phyloP scores from a whole-genome alignment of 352 stramenopile species.

The Nothophytophthora sp. region DNA sequence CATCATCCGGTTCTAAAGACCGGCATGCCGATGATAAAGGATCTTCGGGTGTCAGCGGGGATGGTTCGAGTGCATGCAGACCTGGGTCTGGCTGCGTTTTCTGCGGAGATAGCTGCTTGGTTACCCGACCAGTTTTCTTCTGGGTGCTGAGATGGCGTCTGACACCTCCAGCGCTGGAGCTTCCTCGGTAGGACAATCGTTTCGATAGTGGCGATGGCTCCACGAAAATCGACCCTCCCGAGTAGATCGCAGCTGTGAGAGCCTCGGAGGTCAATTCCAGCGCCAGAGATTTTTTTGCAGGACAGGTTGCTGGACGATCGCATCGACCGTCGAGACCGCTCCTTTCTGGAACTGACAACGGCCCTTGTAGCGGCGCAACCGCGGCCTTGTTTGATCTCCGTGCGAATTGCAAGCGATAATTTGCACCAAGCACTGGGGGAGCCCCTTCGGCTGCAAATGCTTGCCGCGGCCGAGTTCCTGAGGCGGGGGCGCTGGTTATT shows the following conservation, averaged over 20 bases:
- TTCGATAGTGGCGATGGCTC: conserved; percentile 49
- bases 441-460: conserved; percentile 10
- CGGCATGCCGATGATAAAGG: not conserved
- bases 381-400: conserved; percentile 15
- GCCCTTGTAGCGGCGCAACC: not conserved
- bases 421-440: conserved; percentile 17
- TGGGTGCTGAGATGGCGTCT: conserved; percentile 21
- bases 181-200: conserved; percentile 31
- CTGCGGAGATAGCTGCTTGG: conserved; percentile 5
- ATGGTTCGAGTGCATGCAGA: not conserved
- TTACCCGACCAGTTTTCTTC: conserved; percentile 12
- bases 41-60: not conserved
- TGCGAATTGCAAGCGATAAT: conserved; percentile 17
- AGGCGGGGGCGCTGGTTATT: conserved; percentile 1
- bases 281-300: conserved; percentile 4
- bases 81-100: not conserved
- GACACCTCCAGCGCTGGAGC: conserved; percentile 27
- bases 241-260: conserved; percentile 35
- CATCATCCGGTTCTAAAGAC: not conserved
- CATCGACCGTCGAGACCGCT: not conserved
- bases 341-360: not conserved
- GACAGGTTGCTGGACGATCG: conserved; percentile 10
- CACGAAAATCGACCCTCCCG: conserved; percentile 35
- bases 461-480: conserved; percentile 20
- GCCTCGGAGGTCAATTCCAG: conserved; percentile 21